These are phyloP conservation scores for Vitis hybrid DNA, from an alignment of 177 flowering plant genomes.

Conservation along the genomic window DNA sequence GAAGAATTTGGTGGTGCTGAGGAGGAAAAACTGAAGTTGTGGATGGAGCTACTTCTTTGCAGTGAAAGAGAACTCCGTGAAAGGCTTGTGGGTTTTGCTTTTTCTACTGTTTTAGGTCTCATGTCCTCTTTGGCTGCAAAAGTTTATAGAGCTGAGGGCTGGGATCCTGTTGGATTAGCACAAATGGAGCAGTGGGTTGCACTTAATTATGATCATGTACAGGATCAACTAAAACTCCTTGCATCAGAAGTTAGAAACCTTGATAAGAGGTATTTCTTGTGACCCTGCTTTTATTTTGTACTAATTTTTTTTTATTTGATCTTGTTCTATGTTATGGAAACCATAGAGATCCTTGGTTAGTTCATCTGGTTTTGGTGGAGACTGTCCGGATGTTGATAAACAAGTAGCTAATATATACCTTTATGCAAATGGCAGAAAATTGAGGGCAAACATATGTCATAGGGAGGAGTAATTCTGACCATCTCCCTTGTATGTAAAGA, in stretches of 20 bases:
- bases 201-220: constrained; percentile 27
- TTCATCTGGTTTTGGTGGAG: too few species aligned
- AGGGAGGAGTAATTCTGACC: too few species aligned
- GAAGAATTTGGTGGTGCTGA: constrained; percentile 21
- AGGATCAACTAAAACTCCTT: constrained; percentile 42
- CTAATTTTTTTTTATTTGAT: not conserved
- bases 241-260: constrained; percentile 40
- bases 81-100: constrained; percentile 65
- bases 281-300: not conserved
- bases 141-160: constrained; percentile 21
- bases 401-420: too few species aligned
- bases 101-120: constrained; percentile 36
- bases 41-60: constrained; percentile 50
- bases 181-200: constrained; percentile 82
- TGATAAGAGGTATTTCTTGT: constrained; percentile 38
- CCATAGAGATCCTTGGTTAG: too few species aligned
- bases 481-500: too few species aligned
- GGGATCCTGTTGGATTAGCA: constrained; percentile 69
- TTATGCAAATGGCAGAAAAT: too few species aligned
- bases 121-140: constrained; percentile 25
- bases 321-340: not conserved
- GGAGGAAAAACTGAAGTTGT: constrained; percentile 32
- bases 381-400: too few species aligned
- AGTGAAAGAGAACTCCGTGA: constrained; percentile 73
- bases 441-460: too few species aligned